Conservation (phyloP, 257 asterid genomes). For the Solanum clarkiae region DNA sequence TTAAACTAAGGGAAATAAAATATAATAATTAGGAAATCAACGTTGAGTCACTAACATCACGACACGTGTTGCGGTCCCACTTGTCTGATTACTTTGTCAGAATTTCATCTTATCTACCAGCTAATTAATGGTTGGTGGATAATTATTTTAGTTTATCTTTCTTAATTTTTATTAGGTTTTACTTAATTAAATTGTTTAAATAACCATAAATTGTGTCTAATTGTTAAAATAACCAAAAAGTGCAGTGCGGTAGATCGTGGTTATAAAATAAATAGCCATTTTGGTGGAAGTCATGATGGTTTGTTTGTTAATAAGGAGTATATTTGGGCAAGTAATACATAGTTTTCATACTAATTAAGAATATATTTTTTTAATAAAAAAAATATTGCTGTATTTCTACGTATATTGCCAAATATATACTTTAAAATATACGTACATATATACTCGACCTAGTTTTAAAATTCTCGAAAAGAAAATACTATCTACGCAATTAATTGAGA, state of each 20-base stretch:
- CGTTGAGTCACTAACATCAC: neutral
- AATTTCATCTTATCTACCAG: neutral
- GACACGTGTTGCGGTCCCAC: slow-evolving; percentile 6
- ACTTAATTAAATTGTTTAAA: neutral
- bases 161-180: neutral
- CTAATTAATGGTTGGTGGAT: neutral
- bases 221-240: neutral
- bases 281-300: slow-evolving; percentile 28
- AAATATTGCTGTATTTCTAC: slow-evolving; percentile 14
- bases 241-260: neutral
- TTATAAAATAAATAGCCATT: neutral
- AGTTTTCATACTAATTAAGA: slow-evolving; percentile 3
- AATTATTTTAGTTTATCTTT: neutral
- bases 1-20: neutral
- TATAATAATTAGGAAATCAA: neutral
- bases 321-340: slow-evolving; percentile 11
- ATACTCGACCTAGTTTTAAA: neutral
- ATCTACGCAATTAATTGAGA: too few relatives aligned
- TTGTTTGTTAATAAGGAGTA: neutral
- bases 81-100: neutral
- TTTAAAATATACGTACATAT: neutral
- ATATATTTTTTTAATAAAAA: slow-evolving; percentile 12
- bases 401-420: neutral
- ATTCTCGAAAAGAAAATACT: too few relatives aligned
- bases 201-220: neutral